phyloP scores from a whole-genome alignment of 2,329 filamentous ascomycete genomes.

The Xylariaceae sp. region DNA sequence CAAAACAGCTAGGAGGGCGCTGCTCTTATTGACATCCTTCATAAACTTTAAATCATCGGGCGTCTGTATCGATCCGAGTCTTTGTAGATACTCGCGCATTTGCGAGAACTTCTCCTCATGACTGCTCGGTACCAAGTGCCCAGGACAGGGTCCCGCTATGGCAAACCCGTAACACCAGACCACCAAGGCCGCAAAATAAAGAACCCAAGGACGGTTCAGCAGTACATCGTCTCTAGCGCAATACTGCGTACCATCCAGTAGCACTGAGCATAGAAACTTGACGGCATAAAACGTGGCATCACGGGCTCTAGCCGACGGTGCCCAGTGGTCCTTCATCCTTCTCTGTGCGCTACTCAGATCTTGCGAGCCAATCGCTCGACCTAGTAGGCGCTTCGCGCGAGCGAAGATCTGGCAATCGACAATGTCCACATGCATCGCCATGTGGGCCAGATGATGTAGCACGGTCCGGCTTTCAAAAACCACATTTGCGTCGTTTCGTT shows the following conservation, averaged over 20 bases:
- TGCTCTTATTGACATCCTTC: conserved; percentile 80
- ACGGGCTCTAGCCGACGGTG: conserved; percentile 82
- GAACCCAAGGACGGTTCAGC: conserved; percentile 90
- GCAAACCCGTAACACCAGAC: conserved; percentile 97
- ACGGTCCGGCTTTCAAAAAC: conserved; percentile 90
- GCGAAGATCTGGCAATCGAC: conserved; percentile 98
- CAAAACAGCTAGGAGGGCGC: conserved; percentile 81
- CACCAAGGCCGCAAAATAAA: conserved; percentile 90
- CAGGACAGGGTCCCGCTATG: conserved; percentile 77
- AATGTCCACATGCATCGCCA: conserved; percentile 97
- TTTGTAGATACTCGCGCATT: conserved; percentile 80
- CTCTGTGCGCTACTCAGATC: conserved; percentile 82
- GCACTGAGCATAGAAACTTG: conserved; percentile 84
- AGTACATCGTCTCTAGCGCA: conserved; percentile 87
- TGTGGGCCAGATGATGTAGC: conserved; percentile 91
- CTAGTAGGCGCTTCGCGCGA: conserved; percentile 82
- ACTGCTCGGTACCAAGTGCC: conserved; percentile 58
- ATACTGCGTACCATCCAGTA: conserved; percentile 73
- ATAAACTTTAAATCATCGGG: conserved; percentile 80
- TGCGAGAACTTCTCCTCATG: conserved; percentile 73
- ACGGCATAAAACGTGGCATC: conserved; percentile 93
- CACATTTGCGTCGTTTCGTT: conserved; percentile 67
- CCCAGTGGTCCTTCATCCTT: conserved; percentile 89
- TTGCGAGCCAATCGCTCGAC: conserved; percentile 80
- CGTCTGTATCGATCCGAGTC: conserved; percentile 72